Evolutionary conservation across 768 basidiomycete genomes (phyloP), one percentile per base, ranked within the genome.

Genomic region (Tricholoma sp.): DNA sequence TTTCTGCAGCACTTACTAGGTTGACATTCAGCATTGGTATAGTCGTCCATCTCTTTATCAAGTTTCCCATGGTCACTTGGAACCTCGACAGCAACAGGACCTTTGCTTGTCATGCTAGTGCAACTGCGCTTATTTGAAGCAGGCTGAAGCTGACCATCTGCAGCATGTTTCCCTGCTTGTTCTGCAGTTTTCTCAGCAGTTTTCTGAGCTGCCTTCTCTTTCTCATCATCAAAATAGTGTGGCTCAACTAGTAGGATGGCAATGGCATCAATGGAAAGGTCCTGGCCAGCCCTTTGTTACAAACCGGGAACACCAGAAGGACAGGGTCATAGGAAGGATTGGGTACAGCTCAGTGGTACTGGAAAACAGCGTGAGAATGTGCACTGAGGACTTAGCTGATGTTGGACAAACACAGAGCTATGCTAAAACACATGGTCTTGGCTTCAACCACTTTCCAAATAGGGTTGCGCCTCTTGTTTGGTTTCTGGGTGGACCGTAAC

Each of bases 241-340:
- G 57, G 57, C 43, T 68, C 65, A 0, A 59, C 61, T 16, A 68
- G 54, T 29, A 68, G 52, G 5, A 66, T 39, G 1, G 43, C 63
- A 2, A 31, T 59, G 6, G 66, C 66, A 5, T 43, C 16, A 9
- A 52, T 29, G 5, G 32, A 32, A 51, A 4, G 31, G 47, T 27
- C 55, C 5, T 57, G 54, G 7, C 60, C 69, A 0, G 65, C 70
- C 6, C 63, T n/a, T n/a, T n/a, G n/a, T n/a, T n/a, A n/a, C n/a
- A n/a, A n/a, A n/a, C n/a, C n/a, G n/a, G n/a, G n/a, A n/a, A n/a
- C n/a, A n/a, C n/a, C n/a, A n/a, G n/a, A n/a, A n/a, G n/a, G n/a
- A n/a, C n/a, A n/a, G n/a, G n/a, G n/a, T n/a, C n/a, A n/a, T n/a
- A n/a, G n/a, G n/a, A n/a, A n/a, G n/a, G n/a, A n/a, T n/a, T n/a